Evolutionary conservation across 805 yeast species (phyloP), one percentile per base, ranked within the genome.

Genomic region (Tetrapisispora iriomotensis): DNA sequence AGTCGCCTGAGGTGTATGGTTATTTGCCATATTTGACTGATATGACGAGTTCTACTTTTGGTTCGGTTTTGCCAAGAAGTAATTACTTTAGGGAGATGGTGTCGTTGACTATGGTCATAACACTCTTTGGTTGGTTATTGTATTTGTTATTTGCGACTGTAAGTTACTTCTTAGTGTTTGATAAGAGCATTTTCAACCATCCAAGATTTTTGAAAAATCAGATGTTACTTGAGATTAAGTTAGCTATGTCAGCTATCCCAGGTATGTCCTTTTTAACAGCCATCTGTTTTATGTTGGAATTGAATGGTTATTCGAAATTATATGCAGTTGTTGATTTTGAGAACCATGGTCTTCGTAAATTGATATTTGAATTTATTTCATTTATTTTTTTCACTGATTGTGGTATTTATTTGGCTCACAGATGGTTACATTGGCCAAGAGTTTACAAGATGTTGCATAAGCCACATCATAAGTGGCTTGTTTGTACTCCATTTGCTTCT

Each of bases 381-480:
- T 90, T 90, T 64, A 73, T 90, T 47, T 72, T 92, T 69, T 90
- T 92, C 62, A 92, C 98, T 2, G 98, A 90, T 65, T 80, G 85
- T 60, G 82, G 90, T 40, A 87, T 90, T 54, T 90, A 90, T 61
- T 71, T 82, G 55, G 80, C 87, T 51, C 98, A 90, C 66, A 78
- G 97, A 59, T 75, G 84, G 74, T 72, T 90, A 55, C 98, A 90
- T 62, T 85, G 90, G 85, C 96, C 96, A 17, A 50, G 70, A 14
- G 80, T 92, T 30, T 90, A 90, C 74, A 88, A 82, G 68, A 60
- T 54, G 19, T 67, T 92, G 46, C 98, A 90, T 68, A 90, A 90
- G 67, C 96, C 96, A 12, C 98, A 90, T 64, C 98, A 90, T 73
- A 92, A 92, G 66, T 90, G 98, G 98, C 77, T 90, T 50, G 96